Percentiles rank a stretch among this genome's conserved stretches.
These are phyloP conservation scores for Solanum bulbocastanum DNA, from an alignment of 257 asterid genomes.

Conservation along the genomic window DNA sequence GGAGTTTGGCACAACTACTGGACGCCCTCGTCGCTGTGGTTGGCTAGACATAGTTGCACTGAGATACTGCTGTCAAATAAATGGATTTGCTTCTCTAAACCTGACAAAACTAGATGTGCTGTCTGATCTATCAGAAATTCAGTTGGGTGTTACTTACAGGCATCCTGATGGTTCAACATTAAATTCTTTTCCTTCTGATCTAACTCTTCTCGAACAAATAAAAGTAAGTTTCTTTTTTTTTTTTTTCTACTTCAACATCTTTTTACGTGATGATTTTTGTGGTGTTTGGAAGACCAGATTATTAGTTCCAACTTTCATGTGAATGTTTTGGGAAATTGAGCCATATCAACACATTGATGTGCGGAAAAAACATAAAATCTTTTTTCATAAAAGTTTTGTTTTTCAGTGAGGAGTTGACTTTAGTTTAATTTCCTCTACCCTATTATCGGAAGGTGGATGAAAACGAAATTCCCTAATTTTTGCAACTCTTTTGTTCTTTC, in stretches of 20 bases:
- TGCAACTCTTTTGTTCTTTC: background rate
- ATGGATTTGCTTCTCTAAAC: constrained; percentile 89
- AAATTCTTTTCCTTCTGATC: constrained; percentile 77
- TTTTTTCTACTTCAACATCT: background rate
- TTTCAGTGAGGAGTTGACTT: background rate
- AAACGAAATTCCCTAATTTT: background rate
- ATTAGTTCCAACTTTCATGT: background rate
- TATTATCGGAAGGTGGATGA: background rate
- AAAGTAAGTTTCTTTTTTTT: constrained; percentile 29
- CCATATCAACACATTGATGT: background rate
- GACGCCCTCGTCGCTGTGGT: constrained; percentile 98
- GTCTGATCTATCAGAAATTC: constrained; percentile 69
- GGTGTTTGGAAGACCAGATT: background rate
- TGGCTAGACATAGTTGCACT: constrained; percentile 96
- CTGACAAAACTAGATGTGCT: constrained; percentile 92
- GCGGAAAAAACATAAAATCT: too few relatives aligned
- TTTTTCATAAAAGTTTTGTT: background rate
- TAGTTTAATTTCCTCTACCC: background rate
- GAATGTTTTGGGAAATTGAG: background rate
- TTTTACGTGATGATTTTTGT: background rate
- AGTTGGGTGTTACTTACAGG: constrained; percentile 71
- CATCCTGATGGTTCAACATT: constrained; percentile 45
- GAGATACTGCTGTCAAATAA: constrained; percentile 69
- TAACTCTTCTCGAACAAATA: constrained; percentile 58
- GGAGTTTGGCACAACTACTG: constrained; percentile 97